Percentiles rank a stretch among this genome's conserved stretches.
These are phyloP conservation scores for Tulasnella sp. DNA, from an alignment of 768 basidiomycete species.

Conservation along the genomic window DNA sequence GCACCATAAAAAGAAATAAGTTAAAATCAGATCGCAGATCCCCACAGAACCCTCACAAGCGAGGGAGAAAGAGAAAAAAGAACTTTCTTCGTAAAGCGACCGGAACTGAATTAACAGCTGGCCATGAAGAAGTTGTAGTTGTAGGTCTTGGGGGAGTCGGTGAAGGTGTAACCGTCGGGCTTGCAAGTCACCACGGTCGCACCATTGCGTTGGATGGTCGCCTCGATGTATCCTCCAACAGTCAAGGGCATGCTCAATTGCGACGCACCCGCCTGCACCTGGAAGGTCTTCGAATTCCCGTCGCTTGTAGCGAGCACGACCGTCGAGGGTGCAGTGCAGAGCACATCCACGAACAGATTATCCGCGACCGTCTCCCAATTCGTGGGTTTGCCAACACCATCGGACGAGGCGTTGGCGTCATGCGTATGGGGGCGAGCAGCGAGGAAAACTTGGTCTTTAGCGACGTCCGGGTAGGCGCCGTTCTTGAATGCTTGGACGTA, in stretches of 20 bases:
- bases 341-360: conserved; percentile 23
- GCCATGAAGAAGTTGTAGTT: conserved; percentile 20
- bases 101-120: background rate
- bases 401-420: conserved; percentile 19
- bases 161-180: conserved; percentile 20
- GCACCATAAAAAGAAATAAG: too few species aligned
- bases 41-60: too few species aligned
- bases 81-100: too few species aligned
- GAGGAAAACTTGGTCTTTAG: conserved; percentile 22
- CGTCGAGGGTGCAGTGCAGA: conserved; percentile 18
- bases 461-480: conserved; percentile 23
- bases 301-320: conserved; percentile 18
- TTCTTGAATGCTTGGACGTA: conserved; percentile 24
- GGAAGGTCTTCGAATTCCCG: conserved; percentile 21
- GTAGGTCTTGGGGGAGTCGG: conserved; percentile 17
- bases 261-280: conserved; percentile 17
- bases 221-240: conserved; percentile 12
- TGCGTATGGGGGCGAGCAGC: conserved; percentile 23
- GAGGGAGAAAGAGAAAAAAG: too few species aligned
- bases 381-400: conserved; percentile 17
- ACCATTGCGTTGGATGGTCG: conserved; percentile 20
- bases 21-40: too few species aligned
- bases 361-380: conserved; percentile 17
- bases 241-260: conserved; percentile 3
- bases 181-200: conserved; percentile 18